Evolutionary conservation across 208 protist genomes (phyloP).

Genomic region (Trichomonas vaginalis): DNA sequence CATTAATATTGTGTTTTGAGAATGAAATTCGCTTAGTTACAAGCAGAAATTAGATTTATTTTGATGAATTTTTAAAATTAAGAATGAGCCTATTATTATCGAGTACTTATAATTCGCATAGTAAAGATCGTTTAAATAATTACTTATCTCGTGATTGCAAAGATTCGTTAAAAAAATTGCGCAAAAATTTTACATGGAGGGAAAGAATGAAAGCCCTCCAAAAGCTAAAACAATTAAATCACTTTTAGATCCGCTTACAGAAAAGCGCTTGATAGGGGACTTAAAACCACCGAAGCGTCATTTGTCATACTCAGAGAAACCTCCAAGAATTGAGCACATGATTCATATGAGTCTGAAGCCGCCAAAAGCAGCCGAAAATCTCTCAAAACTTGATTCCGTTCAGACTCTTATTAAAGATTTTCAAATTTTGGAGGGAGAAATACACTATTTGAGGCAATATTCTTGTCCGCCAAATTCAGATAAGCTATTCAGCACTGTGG

Average conservation of each 20-base stretch:
- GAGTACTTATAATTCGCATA: no score
- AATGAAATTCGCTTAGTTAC: no score
- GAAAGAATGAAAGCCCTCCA: background rate
- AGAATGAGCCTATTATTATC: no score
- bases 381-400: background rate
- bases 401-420: background rate
- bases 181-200: background rate
- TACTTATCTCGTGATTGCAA: no score
- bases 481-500: background rate
- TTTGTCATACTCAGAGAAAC: background rate
- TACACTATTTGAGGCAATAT: background rate
- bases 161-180: no score
- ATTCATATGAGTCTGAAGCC: background rate
- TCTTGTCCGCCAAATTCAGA: background rate
- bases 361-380: background rate
- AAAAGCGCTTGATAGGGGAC: background rate
- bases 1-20: no score
- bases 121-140: no score
- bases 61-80: no score
- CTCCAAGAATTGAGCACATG: background rate
- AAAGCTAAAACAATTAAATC: background rate
- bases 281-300: background rate
- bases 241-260: background rate
- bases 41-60: no score
- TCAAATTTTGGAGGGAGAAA: background rate